These are phyloP conservation scores for Actinomortierella ambigua DNA, from an alignment of 371 early-diverging fungal genomes.

Conservation along the genomic window DNA sequence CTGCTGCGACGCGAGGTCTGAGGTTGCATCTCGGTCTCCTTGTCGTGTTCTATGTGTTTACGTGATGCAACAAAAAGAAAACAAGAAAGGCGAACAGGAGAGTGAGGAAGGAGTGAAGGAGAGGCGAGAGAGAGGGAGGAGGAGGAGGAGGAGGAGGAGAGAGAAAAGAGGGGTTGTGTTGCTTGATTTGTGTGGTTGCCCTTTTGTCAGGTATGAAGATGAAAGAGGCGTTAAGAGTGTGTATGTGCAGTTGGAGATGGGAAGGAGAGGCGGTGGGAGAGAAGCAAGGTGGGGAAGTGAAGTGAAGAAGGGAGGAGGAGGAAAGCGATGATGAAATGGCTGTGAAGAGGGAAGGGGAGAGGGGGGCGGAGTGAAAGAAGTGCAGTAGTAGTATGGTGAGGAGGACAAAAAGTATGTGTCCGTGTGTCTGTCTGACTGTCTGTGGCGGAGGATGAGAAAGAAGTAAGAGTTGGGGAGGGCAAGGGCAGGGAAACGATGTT, in stretches of 20 bases:
- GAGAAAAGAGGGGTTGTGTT: neutral
- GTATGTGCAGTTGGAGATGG: neutral
- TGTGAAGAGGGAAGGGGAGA: too few species aligned
- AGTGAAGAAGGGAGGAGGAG: slow-evolving; percentile 5
- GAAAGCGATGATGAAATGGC: neutral
- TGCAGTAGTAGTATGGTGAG: too few species aligned
- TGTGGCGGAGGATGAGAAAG: too few species aligned
- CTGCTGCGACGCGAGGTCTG: slow-evolving; percentile 26
- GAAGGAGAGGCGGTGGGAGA: neutral
- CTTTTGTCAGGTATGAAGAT: neutral
- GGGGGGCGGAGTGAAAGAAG: too few species aligned
- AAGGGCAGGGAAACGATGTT: slow-evolving; percentile 6
- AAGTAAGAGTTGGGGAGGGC: slow-evolving; percentile 9
- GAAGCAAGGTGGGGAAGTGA: neutral
- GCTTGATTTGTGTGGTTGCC: neutral
- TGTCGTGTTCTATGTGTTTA: neutral
- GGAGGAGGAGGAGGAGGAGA: neutral
- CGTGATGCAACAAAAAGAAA: neutral
- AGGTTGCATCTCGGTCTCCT: slow-evolving; percentile 13
- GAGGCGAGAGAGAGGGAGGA: neutral
- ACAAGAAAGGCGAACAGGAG: neutral
- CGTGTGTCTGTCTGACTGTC: too few species aligned
- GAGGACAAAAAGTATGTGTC: too few species aligned
- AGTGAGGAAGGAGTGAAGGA: neutral
- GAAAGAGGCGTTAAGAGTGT: neutral